Evolutionary conservation across 805 yeast species (phyloP).

Genomic region (Candida suzukii): DNA sequence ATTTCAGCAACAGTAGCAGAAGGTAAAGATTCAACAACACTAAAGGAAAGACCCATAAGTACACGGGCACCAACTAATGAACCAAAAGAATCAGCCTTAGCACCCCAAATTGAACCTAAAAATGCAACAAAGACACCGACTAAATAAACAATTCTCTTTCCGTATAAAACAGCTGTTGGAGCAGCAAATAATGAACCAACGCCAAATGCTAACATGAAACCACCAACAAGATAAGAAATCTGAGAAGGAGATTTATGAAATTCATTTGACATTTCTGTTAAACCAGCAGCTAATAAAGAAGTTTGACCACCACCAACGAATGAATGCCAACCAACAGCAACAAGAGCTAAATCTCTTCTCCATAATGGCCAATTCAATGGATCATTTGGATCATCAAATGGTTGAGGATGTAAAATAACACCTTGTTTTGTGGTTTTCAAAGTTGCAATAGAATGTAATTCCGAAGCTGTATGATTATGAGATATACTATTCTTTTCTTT

Average conservation of each 20-base stretch:
- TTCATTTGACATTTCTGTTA: slow-evolving; percentile 32
- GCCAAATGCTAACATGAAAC: slow-evolving; percentile 51
- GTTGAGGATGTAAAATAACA: slow-evolving; percentile 52
- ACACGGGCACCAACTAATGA: slow-evolving; percentile 52
- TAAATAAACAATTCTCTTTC: slow-evolving; percentile 51
- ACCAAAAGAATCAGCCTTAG: slow-evolving; percentile 38
- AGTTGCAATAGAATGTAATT: slow-evolving; percentile 4
- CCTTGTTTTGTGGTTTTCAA: slow-evolving; percentile 43
- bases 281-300: slow-evolving; percentile 53
- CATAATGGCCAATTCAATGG: slow-evolving; percentile 62
- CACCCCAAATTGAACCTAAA: slow-evolving; percentile 50
- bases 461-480: neutral
- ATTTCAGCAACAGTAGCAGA: slow-evolving; percentile 56
- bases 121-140: slow-evolving; percentile 40
- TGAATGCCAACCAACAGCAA: slow-evolving; percentile 48
- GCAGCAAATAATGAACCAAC: slow-evolving; percentile 52
- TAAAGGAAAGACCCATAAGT: slow-evolving; percentile 51
- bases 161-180: slow-evolving; percentile 50
- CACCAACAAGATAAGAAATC: slow-evolving; percentile 50
- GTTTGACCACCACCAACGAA: slow-evolving; percentile 59
- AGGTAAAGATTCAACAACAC: slow-evolving; percentile 56
- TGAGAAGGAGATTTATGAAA: slow-evolving; percentile 34
- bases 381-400: slow-evolving; percentile 55
- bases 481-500: neutral
- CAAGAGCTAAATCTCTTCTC: slow-evolving; percentile 47